Base-by-base conservation (phyloP, 306 rosid genomes). In the Cucurbita maxima region DNA sequence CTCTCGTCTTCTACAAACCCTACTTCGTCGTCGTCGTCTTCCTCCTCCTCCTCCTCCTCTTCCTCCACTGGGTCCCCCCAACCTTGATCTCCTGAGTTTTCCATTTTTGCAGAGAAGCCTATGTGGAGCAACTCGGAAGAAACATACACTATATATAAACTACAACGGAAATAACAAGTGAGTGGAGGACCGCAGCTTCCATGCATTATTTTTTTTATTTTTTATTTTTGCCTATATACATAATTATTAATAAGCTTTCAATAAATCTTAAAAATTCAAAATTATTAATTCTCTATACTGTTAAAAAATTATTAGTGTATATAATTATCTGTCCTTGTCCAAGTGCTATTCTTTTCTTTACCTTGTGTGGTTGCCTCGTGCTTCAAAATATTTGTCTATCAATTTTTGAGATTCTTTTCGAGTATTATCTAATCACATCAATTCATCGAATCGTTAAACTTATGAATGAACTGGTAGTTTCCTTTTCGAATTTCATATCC, bases 1-100 rank as follows among this genome's bases (percentile, higher is more conserved):
- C 77, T 85, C 72, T 78, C 89, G 55, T 87, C 88, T 1, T 82
- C 88, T 37, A 82, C 80, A 66, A 66, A 77, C 74, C 77, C 79
- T 52, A 41, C 78, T 10, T 40, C 44, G 8, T 40, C 44, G 8
- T 40, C 83, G 0, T 72, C 86, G 4, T 76, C 87, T 0, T 68
- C 84, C 2, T 84, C 19, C 74, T 83, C 50, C 19, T 81, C 22
- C 22, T 79, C 77, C 63, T 75, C 78, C 68, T 30, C 34, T 2
- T 30, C 34, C 34, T 30, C 34, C 34, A 78, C 45, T 7, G 4
- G 37, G 10, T 52, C 56, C 48, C 18, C 15, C 60, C 75, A 71
- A 25, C 6, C 45, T 14, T 70, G 43, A 30, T 54, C 56, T 50
- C 34, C 8, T 9, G 54, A 11, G 18, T 22, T 45, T 15, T 40